A percentile compares a stretch with the other conserved stretches of the same genome.
phyloP scores from a whole-genome alignment of 2,329 filamentous ascomycete species.

The Pseudogymnoascus sp. region DNA sequence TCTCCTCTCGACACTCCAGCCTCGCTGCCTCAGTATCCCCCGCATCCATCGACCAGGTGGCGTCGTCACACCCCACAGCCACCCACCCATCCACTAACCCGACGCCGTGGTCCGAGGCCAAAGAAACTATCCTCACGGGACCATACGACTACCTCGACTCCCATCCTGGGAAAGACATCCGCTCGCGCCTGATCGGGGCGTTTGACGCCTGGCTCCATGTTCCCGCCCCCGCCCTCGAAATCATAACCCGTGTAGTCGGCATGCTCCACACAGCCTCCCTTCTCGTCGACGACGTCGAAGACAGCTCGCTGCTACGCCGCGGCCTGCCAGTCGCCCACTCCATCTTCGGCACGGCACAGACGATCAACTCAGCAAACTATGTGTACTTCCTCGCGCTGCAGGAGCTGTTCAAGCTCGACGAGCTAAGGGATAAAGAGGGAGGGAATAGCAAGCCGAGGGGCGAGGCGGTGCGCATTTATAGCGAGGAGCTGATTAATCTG shows the following conservation, averaged over 20 bases:
- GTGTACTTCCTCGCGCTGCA: slow-evolving; percentile 76
- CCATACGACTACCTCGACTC: slow-evolving; percentile 75
- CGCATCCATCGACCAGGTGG: background rate
- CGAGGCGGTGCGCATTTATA: slow-evolving; percentile 61
- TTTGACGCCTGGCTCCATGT: slow-evolving; percentile 79
- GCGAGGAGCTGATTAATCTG: slow-evolving; percentile 76
- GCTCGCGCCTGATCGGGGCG: slow-evolving; percentile 68
- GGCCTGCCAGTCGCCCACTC: slow-evolving; percentile 76
- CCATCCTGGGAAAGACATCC: slow-evolving; percentile 79
- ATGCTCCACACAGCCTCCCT: slow-evolving; percentile 83
- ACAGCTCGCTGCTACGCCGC: slow-evolving; percentile 67
- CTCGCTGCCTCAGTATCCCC: slow-evolving; percentile 17
- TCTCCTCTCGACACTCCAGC: background rate
- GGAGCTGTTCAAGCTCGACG: slow-evolving; percentile 64
- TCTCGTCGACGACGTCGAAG: slow-evolving; percentile 83
- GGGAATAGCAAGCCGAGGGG: background rate
- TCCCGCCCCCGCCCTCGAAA: slow-evolving; percentile 57
- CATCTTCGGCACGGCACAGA: slow-evolving; percentile 81
- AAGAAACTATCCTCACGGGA: slow-evolving; percentile 69
- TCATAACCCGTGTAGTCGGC: slow-evolving; percentile 73
- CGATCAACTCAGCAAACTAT: slow-evolving; percentile 87
- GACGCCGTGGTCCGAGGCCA: slow-evolving; percentile 57
- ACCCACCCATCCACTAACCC: slow-evolving; percentile 25
- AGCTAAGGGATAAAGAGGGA: slow-evolving; percentile 38
- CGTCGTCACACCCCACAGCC: slow-evolving; percentile 19